Percentiles rank a stretch among this genome's conserved stretches.
phyloP scores from a whole-genome alignment of 2,329 filamentous ascomycete genomes.

The Paecilomyces formosus region DNA sequence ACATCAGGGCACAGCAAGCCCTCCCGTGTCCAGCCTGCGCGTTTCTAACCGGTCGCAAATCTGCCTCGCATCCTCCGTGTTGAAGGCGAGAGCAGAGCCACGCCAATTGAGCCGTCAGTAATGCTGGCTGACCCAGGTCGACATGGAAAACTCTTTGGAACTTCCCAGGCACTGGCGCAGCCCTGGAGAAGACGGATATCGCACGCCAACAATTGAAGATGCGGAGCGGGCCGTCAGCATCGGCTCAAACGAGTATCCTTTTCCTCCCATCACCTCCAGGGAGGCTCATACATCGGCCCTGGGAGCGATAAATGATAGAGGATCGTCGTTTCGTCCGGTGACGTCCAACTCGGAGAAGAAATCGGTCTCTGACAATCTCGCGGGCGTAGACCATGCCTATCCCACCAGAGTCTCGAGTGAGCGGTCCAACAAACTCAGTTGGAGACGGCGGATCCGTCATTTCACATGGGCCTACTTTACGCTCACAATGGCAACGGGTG shows the following conservation, averaged over 20 bases:
- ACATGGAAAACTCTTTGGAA: not conserved
- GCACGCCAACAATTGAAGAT: conserved; percentile 40
- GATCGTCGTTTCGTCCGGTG: conserved; percentile 9
- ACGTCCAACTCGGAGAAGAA: not conserved
- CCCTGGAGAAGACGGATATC: conserved; percentile 37
- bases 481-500: conserved; percentile 56
- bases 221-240: conserved; percentile 17
- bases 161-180: conserved; percentile 26
- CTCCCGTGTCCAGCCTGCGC: not conserved
- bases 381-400: not conserved
- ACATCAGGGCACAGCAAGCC: not conserved
- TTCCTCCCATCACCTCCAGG: conserved; percentile 10
- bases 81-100: not conserved
- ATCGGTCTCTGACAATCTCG: not conserved
- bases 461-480: conserved; percentile 77
- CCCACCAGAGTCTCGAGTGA: not conserved
- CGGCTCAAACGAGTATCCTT: conserved; percentile 6
- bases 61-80: not conserved
- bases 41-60: not conserved
- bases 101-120: not conserved
- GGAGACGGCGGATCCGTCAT: conserved; percentile 52
- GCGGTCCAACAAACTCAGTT: conserved; percentile 26
- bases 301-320: conserved; percentile 13
- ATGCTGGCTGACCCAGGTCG: not conserved
- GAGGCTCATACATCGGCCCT: conserved; percentile 22